A percentile compares a stretch with the other conserved stretches of the same genome.
These are phyloP conservation scores for Apiosordaria backusii DNA, from an alignment of 495 filamentous ascomycete species.

Conservation along the genomic window DNA sequence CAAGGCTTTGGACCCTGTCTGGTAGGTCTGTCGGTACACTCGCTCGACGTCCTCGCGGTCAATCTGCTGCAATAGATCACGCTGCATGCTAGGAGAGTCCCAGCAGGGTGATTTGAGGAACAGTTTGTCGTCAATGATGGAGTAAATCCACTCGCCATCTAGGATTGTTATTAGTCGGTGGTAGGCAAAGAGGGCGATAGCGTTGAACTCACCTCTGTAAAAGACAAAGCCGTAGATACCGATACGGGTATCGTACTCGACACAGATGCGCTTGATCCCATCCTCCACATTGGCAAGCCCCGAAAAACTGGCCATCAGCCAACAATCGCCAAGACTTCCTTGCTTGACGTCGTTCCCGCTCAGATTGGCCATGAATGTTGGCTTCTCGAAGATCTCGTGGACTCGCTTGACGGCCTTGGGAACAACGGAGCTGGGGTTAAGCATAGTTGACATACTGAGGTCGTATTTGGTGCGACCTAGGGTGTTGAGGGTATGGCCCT, in stretches of 20 bases:
- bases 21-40: constrained; percentile 75
- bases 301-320: constrained; percentile 85
- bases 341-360: constrained; percentile 78
- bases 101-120: constrained; percentile 82
- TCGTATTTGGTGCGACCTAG: constrained; percentile 45
- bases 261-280: constrained; percentile 76
- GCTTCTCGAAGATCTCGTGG: constrained; percentile 84
- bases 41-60: constrained; percentile 67
- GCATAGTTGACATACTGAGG: constrained; percentile 32
- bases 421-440: constrained; percentile 40
- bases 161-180: not conserved
- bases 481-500: constrained; percentile 46
- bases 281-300: constrained; percentile 75
- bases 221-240: constrained; percentile 98
- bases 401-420: constrained; percentile 68
- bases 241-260: constrained; percentile 67
- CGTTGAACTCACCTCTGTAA: constrained; percentile 61
- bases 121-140: constrained; percentile 78
- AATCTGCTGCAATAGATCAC: constrained; percentile 50
- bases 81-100: constrained; percentile 57
- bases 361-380: constrained; percentile 75
- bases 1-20: constrained; percentile 74
- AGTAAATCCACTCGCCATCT: constrained; percentile 93
- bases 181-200: not conserved
- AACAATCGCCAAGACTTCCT: constrained; percentile 82